Conservation (phyloP, 2,329 filamentous ascomycete genomes). For the Aspergillus sp. region DNA sequence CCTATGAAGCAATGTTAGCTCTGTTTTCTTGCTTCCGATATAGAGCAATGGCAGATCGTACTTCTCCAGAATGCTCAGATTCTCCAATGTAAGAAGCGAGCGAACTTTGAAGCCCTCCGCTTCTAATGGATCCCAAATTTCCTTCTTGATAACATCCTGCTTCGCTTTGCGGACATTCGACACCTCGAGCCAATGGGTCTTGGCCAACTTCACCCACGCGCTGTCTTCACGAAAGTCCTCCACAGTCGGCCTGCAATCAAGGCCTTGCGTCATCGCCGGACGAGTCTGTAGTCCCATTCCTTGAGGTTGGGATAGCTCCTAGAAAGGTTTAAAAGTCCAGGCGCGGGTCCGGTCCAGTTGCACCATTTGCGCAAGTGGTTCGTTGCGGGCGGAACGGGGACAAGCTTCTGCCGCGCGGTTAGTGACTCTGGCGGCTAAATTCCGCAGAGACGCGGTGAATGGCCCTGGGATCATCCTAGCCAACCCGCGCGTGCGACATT, state of each 20-base stretch:
- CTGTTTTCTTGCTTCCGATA: conserved; percentile 6
- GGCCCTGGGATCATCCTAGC: conserved; percentile 8
- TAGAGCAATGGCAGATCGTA: conserved; percentile 22
- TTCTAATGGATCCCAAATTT: conserved; percentile 85
- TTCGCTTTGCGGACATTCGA: conserved; percentile 69
- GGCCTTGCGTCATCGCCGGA: conserved; percentile 53
- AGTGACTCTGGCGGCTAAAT: conserved; percentile 15
- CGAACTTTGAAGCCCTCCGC: conserved; percentile 70
- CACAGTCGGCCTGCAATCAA: conserved; percentile 37
- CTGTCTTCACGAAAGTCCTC: conserved; percentile 38
- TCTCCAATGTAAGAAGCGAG: conserved; percentile 76
- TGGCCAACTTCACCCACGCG: conserved; percentile 62
- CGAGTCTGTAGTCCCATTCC: conserved; percentile 36
- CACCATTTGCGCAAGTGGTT: conserved; percentile 22
- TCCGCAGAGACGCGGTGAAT: conserved; percentile 25
- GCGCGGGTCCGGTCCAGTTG: conserved; percentile 32
- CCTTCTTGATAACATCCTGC: conserved; percentile 71
- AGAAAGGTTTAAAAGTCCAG: conserved; percentile 44
- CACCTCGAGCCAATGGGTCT: conserved; percentile 74
- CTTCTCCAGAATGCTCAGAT: conserved; percentile 82
- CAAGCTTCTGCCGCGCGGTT: conserved; percentile 27
- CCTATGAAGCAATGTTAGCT: conserved; percentile 40
- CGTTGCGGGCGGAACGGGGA: conserved; percentile 15
- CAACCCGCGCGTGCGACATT: not conserved
- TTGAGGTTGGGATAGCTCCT: conserved; percentile 35